These are phyloP conservation scores for Rhodotorula sp. DNA, from an alignment of 1,284 basidiomycete genomes.

Conservation along the genomic window DNA sequence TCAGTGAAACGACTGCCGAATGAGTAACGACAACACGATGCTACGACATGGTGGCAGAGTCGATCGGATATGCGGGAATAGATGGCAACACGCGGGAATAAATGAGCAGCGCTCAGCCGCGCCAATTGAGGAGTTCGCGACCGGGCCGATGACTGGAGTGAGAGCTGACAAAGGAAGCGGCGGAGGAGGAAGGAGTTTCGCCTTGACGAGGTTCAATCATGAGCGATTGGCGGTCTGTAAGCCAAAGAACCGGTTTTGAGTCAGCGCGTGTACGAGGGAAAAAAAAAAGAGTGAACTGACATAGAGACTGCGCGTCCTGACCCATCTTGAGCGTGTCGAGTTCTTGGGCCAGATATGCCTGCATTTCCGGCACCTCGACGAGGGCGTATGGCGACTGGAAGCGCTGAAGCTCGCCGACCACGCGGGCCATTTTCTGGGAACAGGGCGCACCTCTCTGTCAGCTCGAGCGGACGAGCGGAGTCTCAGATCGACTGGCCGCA, in stretches of 20 bases:
- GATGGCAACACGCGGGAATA: background rate
- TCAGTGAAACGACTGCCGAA: too few relatives aligned
- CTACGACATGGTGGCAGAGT: too few relatives aligned
- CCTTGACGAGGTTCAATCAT: slow-evolving; percentile 29
- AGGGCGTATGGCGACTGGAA: slow-evolving; percentile 85
- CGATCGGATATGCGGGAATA: too few relatives aligned
- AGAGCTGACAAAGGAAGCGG: slow-evolving; percentile 9
- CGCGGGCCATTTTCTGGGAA: slow-evolving; percentile 72
- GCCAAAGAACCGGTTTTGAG: too few relatives aligned
- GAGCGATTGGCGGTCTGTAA: slow-evolving; percentile 36
- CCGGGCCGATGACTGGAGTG: background rate
- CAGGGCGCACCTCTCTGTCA: background rate
- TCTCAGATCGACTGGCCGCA: background rate
- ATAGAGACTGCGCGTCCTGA: slow-evolving; percentile 35
- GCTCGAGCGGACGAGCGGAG: background rate
- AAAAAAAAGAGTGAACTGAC: background rate
- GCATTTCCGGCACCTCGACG: slow-evolving; percentile 77
- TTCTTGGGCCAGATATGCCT: slow-evolving; percentile 61
- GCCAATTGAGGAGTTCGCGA: slow-evolving; percentile 22
- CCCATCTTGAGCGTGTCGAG: slow-evolving; percentile 34
- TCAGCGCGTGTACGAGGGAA: background rate
- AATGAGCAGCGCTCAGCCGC: background rate
- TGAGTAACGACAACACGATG: background rate
- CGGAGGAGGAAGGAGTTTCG: background rate
- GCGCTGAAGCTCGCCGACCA: slow-evolving; percentile 84